Conservation (phyloP, 2,329 filamentous ascomycete species). For the Aspergillus bombycis region DNA sequence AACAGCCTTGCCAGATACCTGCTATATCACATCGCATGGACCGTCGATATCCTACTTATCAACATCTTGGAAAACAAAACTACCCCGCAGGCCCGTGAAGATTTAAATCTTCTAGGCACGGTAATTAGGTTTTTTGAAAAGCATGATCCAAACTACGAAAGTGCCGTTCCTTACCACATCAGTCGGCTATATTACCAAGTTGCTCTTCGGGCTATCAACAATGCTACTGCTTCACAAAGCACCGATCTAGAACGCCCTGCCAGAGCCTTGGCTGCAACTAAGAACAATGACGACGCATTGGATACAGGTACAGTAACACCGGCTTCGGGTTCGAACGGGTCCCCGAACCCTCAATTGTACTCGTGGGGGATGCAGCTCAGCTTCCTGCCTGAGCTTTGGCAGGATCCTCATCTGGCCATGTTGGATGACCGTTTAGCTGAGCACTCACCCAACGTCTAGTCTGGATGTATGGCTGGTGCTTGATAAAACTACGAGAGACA, state of each 20-base stretch:
- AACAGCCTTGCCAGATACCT: background rate
- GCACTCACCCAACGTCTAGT: background rate
- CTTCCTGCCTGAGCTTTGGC: background rate
- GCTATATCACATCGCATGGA: background rate
- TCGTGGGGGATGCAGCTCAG: background rate
- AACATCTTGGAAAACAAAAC: background rate
- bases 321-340: background rate
- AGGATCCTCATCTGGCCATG: background rate
- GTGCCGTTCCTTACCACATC: background rate
- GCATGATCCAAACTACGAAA: background rate
- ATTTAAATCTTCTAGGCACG: background rate
- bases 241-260: background rate
- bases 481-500: background rate
- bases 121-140: background rate
- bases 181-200: background rate
- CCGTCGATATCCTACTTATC: background rate
- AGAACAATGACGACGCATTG: background rate
- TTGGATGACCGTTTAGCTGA: background rate
- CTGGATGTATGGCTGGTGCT: accelerated
- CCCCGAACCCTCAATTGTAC: background rate
- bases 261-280: background rate
- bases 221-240: background rate
- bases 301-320: background rate
- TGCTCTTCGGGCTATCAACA: background rate
- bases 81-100: background rate